phyloP scores from a whole-genome alignment of 257 asterid species.

The Nicotiana tomentosiformis region DNA sequence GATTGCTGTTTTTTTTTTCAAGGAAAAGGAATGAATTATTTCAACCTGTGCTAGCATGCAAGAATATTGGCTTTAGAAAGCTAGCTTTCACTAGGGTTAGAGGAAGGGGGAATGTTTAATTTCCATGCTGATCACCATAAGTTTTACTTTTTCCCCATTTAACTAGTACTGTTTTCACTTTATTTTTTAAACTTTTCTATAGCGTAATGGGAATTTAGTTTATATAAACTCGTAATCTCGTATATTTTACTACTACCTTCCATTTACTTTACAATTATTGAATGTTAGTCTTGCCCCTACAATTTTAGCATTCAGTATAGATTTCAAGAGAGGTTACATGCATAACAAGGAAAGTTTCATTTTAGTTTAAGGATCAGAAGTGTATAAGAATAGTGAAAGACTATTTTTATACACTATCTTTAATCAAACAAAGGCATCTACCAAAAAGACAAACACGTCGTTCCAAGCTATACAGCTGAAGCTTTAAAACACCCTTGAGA shows the following conservation, averaged over 20 bases:
- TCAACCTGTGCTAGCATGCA: conserved; percentile 9
- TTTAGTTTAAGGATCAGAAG: not conserved
- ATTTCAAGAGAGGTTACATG: not conserved
- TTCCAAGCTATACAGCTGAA: not conserved
- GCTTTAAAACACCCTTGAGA: not conserved
- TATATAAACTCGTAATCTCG: not conserved
- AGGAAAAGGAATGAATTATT: not conserved
- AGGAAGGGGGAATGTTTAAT: not conserved
- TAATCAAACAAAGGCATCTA: not conserved
- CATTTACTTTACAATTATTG: too few relatives aligned
- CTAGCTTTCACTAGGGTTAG: not conserved
- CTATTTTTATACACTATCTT: not conserved
- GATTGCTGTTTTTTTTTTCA: not conserved
- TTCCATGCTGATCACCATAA: not conserved
- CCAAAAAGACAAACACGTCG: not conserved
- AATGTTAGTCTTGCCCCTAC: not conserved
- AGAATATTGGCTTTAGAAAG: conserved; percentile 7
- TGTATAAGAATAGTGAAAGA: too few relatives aligned
- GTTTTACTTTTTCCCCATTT: not conserved
- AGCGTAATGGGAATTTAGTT: not conserved
- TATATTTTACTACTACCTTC: not conserved
- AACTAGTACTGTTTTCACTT: not conserved
- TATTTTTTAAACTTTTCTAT: not conserved
- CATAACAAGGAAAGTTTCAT: not conserved
- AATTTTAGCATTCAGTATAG: not conserved